These are phyloP conservation scores for Fusarium torulosum DNA, from an alignment of 2,329 filamentous ascomycete species.

Conservation along the genomic window DNA sequence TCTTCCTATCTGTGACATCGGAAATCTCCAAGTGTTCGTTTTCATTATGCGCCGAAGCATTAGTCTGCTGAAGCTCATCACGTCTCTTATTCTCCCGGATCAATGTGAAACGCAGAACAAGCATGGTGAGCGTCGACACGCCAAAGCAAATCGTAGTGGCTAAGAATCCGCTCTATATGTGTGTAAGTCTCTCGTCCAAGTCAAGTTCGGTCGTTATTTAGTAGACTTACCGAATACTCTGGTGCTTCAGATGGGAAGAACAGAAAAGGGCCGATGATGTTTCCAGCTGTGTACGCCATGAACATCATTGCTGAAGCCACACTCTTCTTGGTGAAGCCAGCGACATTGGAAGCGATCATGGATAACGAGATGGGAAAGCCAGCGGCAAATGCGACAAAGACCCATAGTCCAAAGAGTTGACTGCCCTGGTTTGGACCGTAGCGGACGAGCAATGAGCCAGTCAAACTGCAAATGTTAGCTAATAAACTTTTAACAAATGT, in stretches of 20 bases:
- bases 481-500: accelerated
- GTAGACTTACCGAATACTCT: conserved; percentile 34
- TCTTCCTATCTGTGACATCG: conserved; percentile 37
- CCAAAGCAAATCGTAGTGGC: conserved; percentile 41
- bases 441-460: conserved; percentile 38
- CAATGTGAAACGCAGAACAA: conserved; percentile 24
- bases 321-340: conserved; percentile 44
- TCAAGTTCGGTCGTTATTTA: accelerated
- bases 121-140: conserved; percentile 30
- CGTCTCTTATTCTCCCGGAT: conserved; percentile 37
- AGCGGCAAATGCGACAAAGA: conserved; percentile 43
- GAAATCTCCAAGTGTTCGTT: conserved; percentile 29
- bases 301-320: conserved; percentile 45
- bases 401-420: conserved; percentile 28
- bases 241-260: conserved; percentile 40
- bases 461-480: conserved; percentile 15
- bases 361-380: conserved; percentile 39
- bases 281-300: conserved; percentile 38
- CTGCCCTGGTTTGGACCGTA: conserved; percentile 37
- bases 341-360: conserved; percentile 41
- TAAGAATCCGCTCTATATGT: conserved; percentile 38
- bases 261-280: conserved; percentile 42
- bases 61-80: conserved; percentile 21
- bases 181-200: not conserved
- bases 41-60: not conserved